These are phyloP conservation scores for Mycena capillaripes DNA, from an alignment of 768 basidiomycete species.

Conservation along the genomic window DNA sequence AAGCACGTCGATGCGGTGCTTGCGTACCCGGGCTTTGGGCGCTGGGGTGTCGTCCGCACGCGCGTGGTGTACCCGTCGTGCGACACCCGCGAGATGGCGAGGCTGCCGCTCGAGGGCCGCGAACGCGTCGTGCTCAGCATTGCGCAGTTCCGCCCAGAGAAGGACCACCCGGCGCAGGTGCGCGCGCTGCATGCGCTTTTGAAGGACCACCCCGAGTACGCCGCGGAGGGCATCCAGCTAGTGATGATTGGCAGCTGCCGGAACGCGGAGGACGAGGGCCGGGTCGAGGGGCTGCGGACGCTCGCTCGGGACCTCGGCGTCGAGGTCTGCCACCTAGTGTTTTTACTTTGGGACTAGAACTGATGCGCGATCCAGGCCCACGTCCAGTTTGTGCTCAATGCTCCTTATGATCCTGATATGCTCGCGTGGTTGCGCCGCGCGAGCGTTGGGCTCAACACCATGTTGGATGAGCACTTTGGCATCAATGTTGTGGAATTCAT, in stretches of 20 bases:
- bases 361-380: constrained; percentile 41
- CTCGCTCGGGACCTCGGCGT: constrained; percentile 76
- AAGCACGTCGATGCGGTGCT: constrained; percentile 86
- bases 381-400: constrained; percentile 88
- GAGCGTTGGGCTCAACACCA: constrained; percentile 92
- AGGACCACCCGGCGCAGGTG: constrained; percentile 89
- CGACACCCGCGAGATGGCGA: constrained; percentile 80
- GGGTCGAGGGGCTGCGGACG: constrained; percentile 72
- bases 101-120: constrained; percentile 66
- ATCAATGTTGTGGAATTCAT: constrained; percentile 99
- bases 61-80: constrained; percentile 93
- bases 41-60: constrained; percentile 63
- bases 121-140: constrained; percentile 84
- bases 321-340: constrained; percentile 58
- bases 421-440: constrained; percentile 79
- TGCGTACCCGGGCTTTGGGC: constrained; percentile 55
- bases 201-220: constrained; percentile 70
- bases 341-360: neutral
- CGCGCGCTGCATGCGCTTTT: constrained; percentile 75
- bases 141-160: constrained; percentile 97
- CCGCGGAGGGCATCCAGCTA: constrained; percentile 61
- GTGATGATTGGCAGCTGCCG: constrained; percentile 89
- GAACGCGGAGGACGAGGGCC: constrained; percentile 78
- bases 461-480: constrained; percentile 99
- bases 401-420: constrained; percentile 74